Evolutionary conservation across 2,329 filamentous ascomycete species (phyloP), one percentile per base, ranked within the genome.

Genomic region (Aphanocladium album): DNA sequence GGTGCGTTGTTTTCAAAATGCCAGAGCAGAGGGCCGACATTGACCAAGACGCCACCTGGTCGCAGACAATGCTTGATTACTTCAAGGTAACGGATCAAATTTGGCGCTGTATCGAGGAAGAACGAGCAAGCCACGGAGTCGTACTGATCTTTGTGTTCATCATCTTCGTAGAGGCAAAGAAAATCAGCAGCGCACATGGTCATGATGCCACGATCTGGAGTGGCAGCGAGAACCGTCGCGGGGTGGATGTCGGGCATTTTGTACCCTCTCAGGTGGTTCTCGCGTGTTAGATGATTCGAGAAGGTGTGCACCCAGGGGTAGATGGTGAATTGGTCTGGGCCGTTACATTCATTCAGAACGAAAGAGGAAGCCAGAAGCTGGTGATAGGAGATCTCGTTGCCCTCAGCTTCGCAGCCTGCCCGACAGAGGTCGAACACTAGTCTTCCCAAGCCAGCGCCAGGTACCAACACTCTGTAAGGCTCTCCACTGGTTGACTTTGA

Each of bases 301-400:
- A 97, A 96, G 50, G 85, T 87, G 64, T 95, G 84, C 3, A 91
- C 85, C 84, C 93, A 99, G 0, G 95, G 95, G 69, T 89, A 90
- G 56, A 99, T 80, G 9, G 80, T 85, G 73, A 92, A 91, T 63
- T 89, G 80, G 17, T 81, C 80, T 0, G 82, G 83, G 2, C 73
- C 70, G 0, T 77, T 67, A 5, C 87, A 90, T 67, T 80, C 81
- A 72, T 93, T 93, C 52, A 93, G 83, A 17, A 93, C 83, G 70
- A 90, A 88, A 0, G 83, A 85, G 6, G 90, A 96, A 1, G 91
- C 91, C 61, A 98, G 80, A n/a, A 99, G 83, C 72, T 96, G 91
- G 73, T 99, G 95, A 70, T 96, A 98, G 2, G 93, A 97, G 63
- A 98, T 96, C 75, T 99, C 90, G 70, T 97, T 98, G 30, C 93